A percentile compares a stretch with the other conserved stretches of the same genome.
These are phyloP conservation scores for Magnolia officinalis DNA, from an alignment of 164 flowering plant genomes.

Conservation along the genomic window DNA sequence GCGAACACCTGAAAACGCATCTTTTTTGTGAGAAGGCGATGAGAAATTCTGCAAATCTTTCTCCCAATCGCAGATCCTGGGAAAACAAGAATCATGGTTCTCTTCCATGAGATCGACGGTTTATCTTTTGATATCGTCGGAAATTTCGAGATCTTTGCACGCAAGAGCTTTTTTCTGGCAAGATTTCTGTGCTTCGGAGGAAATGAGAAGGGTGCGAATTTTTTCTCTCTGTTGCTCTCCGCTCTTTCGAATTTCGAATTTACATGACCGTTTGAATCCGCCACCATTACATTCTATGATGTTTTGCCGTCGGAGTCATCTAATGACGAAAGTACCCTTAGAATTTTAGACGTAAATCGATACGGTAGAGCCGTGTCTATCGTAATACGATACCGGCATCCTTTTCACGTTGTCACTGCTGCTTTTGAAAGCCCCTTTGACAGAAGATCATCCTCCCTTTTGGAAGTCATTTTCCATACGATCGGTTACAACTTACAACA, in stretches of 20 bases:
- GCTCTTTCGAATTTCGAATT: constrained; percentile 31
- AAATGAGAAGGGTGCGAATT: neutral
- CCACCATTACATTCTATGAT: constrained; percentile 14
- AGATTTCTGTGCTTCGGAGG: constrained; percentile 1
- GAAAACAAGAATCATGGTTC: constrained; percentile 13
- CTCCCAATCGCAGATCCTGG: constrained; percentile 33
- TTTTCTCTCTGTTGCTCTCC: neutral
- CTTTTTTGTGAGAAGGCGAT: constrained; percentile 12
- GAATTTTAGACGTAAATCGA: too few relatives aligned
- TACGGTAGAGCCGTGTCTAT: too few relatives aligned
- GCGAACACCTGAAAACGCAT: constrained; percentile 14
- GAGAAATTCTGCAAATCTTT: constrained; percentile 13
- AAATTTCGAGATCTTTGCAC: neutral
- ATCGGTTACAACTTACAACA: too few relatives aligned
- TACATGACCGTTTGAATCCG: constrained; percentile 29
- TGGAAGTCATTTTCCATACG: too few relatives aligned
- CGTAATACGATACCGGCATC: too few relatives aligned
- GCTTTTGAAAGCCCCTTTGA: too few relatives aligned
- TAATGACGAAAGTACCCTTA: neutral
- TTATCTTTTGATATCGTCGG: neutral
- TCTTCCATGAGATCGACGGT: constrained; percentile 32
- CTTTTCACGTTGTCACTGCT: too few relatives aligned
- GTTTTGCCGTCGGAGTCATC: neutral
- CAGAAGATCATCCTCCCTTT: too few relatives aligned
- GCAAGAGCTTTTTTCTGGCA: neutral